A percentile compares a stretch with the other conserved stretches of the same genome.
Conservation (phyloP, 257 asterid genomes). For the Plantago major region DNA sequence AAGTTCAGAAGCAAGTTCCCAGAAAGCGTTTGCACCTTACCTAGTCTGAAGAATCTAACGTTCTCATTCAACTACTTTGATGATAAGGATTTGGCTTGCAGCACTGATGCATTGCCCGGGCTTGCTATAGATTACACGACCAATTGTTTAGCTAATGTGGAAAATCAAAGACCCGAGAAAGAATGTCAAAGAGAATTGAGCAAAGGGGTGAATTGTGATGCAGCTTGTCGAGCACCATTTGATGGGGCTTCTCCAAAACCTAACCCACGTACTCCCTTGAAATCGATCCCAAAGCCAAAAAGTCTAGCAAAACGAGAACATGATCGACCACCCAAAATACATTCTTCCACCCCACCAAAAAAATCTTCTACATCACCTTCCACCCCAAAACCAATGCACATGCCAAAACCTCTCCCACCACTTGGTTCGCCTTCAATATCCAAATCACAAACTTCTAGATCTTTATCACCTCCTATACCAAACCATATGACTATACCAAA, state of each 20-base stretch:
- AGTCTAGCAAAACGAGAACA: too few relatives aligned
- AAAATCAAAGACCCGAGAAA: conserved; percentile 39
- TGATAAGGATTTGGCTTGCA: conserved; percentile 23
- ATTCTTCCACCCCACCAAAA: too few relatives aligned
- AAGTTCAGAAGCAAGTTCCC: conserved; percentile 57
- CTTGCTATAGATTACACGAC: conserved; percentile 30
- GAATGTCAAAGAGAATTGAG: conserved; percentile 39
- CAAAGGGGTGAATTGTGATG: conserved; percentile 44
- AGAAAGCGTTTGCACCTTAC: conserved; percentile 43
- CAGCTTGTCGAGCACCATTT: conserved; percentile 26
- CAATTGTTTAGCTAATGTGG: conserved; percentile 45
- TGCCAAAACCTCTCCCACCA: too few relatives aligned
- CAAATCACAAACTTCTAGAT: too few relatives aligned
- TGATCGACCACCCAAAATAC: too few relatives aligned
- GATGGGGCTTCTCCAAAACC: conserved; percentile 16
- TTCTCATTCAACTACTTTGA: conserved; percentile 52
- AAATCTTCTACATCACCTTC: too few relatives aligned
- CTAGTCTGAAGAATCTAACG: conserved; percentile 40
- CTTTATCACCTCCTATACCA: too few relatives aligned
- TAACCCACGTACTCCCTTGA: too few relatives aligned
- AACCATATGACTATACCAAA: too few relatives aligned
- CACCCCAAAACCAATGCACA: too few relatives aligned
- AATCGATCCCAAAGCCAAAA: too few relatives aligned
- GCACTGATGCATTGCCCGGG: conserved; percentile 13
- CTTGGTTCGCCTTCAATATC: too few relatives aligned